Evolutionary conservation across 805 yeast genomes (phyloP).

Genomic region (Saccharomycopsis schoenii): DNA sequence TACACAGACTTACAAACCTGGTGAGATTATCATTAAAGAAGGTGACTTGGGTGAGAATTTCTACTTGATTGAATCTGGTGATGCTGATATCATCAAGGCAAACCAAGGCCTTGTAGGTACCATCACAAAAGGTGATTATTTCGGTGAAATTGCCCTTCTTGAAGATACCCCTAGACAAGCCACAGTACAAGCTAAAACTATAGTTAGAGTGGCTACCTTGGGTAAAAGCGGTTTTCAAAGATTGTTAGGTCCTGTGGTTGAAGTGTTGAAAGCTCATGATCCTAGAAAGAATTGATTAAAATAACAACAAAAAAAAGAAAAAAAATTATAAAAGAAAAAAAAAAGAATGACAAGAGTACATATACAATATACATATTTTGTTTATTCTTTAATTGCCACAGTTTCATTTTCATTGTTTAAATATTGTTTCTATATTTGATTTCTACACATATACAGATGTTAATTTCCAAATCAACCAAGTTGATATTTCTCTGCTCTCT

Average conservation of each 20-base stretch:
- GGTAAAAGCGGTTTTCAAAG: slow-evolving; percentile 91
- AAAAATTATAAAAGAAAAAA: no score
- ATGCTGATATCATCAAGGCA: slow-evolving; percentile 59
- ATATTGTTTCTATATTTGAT: neutral
- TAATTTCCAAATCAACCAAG: no score
- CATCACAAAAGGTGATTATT: slow-evolving; percentile 77
- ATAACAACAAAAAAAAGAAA: no score
- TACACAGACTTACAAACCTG: slow-evolving; percentile 61
- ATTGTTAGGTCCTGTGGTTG: slow-evolving; percentile 89
- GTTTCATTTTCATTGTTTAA: neutral
- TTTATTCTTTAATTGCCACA: neutral
- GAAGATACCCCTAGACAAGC: slow-evolving; percentile 93
- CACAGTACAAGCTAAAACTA: slow-evolving; percentile 67
- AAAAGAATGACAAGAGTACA: no score
- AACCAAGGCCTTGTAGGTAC: slow-evolving; percentile 51
- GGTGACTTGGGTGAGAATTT: slow-evolving; percentile 80
- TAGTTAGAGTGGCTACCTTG: slow-evolving; percentile 81
- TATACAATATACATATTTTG: no score
- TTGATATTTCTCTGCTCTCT: no score
- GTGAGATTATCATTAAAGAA: slow-evolving; percentile 68
- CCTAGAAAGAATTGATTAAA: slow-evolving; percentile 39
- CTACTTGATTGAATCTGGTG: slow-evolving; percentile 70
- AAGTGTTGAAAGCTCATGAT: slow-evolving; percentile 74
- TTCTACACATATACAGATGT: neutral
- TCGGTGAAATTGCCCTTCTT: slow-evolving; percentile 91